These are phyloP conservation scores for Solanum peruvianum DNA, from an alignment of 257 asterid species.

Conservation along the genomic window DNA sequence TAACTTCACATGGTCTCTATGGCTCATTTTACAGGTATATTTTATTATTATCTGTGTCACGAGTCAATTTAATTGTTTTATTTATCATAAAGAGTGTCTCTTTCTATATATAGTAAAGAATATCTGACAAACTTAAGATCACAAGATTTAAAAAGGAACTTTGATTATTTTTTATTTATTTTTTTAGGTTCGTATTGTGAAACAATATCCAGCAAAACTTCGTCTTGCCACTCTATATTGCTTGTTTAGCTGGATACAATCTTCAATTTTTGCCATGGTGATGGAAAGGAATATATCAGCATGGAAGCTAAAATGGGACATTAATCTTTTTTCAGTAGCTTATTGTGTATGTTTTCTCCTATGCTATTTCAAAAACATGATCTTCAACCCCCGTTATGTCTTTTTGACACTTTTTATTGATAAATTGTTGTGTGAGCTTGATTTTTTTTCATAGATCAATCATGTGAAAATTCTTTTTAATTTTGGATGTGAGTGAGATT, in stretches of 20 bases:
- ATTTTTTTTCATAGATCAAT: fast-evolving
- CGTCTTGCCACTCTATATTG: conserved; percentile 45
- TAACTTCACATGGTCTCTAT: conserved; percentile 40
- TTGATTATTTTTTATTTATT: fast-evolving
- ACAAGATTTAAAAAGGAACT: background rate
- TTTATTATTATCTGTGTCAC: background rate
- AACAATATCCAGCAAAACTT: conserved; percentile 43
- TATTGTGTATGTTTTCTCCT: conserved; percentile 41
- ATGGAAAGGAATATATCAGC: conserved; percentile 39
- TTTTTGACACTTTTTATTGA: background rate
- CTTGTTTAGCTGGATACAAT: conserved; percentile 53
- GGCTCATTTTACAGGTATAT: conserved; percentile 56
- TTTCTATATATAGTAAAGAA: too few relatives aligned
- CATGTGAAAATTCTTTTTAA: background rate
- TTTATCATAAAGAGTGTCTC: background rate
- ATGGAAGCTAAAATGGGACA: conserved; percentile 58
- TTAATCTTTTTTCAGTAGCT: conserved; percentile 44
- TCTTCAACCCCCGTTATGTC: background rate
- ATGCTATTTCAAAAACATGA: background rate
- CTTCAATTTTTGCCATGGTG: conserved; percentile 38
- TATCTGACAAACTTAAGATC: too few relatives aligned
- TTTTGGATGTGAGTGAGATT: background rate
- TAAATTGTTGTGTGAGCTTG: fast-evolving
- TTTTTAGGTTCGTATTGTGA: conserved; percentile 36
- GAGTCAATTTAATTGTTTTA: background rate